phyloP scores from a whole-genome alignment of 331 rosid species.

The Rhamnella rubrinervis region DNA sequence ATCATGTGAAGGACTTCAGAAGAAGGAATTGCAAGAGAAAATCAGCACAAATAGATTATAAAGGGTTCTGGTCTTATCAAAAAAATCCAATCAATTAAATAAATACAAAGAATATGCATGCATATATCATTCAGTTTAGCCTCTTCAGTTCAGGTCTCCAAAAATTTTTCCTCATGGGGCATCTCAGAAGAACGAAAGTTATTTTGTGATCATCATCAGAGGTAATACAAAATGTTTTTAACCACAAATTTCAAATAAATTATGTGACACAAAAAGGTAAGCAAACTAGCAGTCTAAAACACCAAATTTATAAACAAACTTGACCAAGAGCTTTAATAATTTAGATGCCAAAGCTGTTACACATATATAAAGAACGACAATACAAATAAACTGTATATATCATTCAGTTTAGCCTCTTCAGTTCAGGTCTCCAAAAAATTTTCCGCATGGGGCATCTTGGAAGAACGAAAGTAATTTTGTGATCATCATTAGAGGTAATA shows the following conservation, averaged over 20 bases:
- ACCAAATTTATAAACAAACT: neutral
- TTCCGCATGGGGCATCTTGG: conserved; percentile 56
- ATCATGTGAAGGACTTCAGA: too few relatives aligned
- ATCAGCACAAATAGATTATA: neutral
- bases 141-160: conserved; percentile 89
- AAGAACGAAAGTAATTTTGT: conserved; percentile 49
- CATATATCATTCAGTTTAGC: neutral
- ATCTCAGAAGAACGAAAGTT: conserved; percentile 63
- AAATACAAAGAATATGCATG: neutral
- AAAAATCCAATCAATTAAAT: neutral
- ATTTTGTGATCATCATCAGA: conserved; percentile 51
- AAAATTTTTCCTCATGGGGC: conserved; percentile 44
- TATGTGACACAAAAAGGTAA: too few relatives aligned
- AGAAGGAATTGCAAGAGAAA: neutral
- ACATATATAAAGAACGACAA: neutral
- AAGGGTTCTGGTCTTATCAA: neutral
- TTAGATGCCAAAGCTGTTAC: too few relatives aligned
- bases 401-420: conserved; percentile 46
- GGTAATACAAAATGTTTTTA: conserved; percentile 14
- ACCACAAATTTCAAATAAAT: too few relatives aligned
- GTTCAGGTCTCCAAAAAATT: conserved; percentile 69
- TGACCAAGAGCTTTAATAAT: too few relatives aligned
- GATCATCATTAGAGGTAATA: conserved; percentile 57
- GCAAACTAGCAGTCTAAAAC: too few relatives aligned
- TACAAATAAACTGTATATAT: neutral